Evolutionary conservation across 1,284 basidiomycete species (phyloP), one percentile per base, ranked within the genome.

Genomic region (Irpex sp.): DNA sequence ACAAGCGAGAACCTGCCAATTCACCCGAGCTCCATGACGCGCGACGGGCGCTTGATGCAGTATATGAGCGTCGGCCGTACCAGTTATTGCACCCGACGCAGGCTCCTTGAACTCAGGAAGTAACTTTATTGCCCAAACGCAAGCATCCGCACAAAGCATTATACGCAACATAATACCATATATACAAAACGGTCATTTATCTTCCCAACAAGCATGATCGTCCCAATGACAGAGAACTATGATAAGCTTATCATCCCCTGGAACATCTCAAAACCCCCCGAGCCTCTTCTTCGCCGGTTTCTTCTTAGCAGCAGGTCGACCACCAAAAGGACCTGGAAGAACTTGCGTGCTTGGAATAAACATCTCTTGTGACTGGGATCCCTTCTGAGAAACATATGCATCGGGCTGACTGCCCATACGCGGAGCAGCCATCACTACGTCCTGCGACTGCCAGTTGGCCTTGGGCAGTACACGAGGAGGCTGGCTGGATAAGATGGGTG

Each of bases 261-360:
- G 7, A 50, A 50, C 17, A n/a, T n/a, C 43, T 83, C 73, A 93
- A 72, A 94, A 93, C 1, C 92, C 92, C 8, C 89, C 88, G 51
- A 90, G 59, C 36, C 91, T 79, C 74, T 89, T 93, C 79, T 89
- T 92, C n/a, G 67, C 72, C 57, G 73, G 66, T 70, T 85, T 86
- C 77, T 86, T 89, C 75, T 83, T 89, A 13, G 62, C 68, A 15
- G 65, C 66, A 26, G 78, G 80, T 57, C 90, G 80, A 36, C 87
- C 89, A 50, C 90, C 92, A 75, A 85, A 85, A 0, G 81, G 83
- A 1, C 92, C 92, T 3, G 91, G 85, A 6, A 92, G 72, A 2
- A 88, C 74, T 71, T 94, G 92, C 0, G 90, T 93, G 66, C 82
- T 90, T 37, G 79, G 71, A 74, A 84, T 75, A 9, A 75, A 65